Evolutionary conservation across 2,329 filamentous ascomycete genomes (phyloP).

Genomic region (Capronia epimyces): DNA sequence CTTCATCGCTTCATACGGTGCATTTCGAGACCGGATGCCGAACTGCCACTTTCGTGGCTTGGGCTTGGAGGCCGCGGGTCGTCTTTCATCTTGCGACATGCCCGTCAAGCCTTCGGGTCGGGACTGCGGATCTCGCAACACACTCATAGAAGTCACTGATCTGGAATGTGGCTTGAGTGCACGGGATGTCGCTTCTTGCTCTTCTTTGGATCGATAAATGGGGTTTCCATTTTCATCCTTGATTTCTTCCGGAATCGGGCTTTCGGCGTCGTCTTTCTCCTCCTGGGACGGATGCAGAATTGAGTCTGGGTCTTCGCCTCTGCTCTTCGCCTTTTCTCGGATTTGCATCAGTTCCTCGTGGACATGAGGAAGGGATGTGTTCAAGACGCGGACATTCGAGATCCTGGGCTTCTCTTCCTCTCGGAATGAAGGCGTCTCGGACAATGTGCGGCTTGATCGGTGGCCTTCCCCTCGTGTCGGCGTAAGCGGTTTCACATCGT

Average conservation of each 20-base stretch:
- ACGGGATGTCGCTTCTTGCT: conserved; percentile 74
- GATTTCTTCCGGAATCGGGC: conserved; percentile 29
- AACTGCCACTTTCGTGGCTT: conserved; percentile 96
- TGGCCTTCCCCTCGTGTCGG: conserved; percentile 16
- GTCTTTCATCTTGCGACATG: conserved; percentile 44
- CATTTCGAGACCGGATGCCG: conserved; percentile 88
- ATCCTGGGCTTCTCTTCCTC: conserved; percentile 52
- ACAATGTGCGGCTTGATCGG: conserved; percentile 25
- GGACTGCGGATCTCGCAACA: conserved; percentile 49
- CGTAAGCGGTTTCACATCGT: conserved; percentile 27
- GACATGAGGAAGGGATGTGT: conserved; percentile 83
- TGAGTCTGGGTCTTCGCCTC: conserved; percentile 33
- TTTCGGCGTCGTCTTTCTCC: conserved; percentile 20
- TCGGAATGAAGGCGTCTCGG: conserved; percentile 23
- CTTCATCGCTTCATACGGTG: conserved; percentile 86
- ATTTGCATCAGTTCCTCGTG: conserved; percentile 83
- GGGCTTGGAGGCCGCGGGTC: conserved; percentile 38
- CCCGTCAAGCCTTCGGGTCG: conserved; percentile 52
- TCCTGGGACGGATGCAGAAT: conserved; percentile 23
- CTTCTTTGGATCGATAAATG: conserved; percentile 48
- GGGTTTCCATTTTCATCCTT: conserved; percentile 28
- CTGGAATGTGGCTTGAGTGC: conserved; percentile 81
- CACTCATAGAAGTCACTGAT: conserved; percentile 62
- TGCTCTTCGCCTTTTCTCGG: conserved; percentile 46
- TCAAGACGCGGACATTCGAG: conserved; percentile 85